Conservation (phyloP, 1,284 basidiomycete species). For the Fomitopsis schrenkii region DNA sequence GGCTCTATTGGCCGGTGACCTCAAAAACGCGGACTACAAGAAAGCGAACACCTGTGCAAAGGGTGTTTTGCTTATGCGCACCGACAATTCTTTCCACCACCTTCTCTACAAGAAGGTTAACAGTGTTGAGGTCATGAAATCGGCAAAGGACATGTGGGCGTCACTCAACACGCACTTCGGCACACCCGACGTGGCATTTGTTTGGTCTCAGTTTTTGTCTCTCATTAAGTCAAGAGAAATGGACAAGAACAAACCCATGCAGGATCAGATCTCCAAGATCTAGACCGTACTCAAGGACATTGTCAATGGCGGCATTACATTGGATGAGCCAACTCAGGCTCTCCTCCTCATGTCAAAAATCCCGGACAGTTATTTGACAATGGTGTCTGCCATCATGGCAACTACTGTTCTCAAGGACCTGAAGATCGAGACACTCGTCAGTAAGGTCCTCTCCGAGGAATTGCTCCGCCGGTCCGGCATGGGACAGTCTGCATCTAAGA, state of each 20-base stretch:
- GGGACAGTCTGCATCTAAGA: neutral
- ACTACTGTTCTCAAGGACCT: neutral
- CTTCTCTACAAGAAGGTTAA: neutral
- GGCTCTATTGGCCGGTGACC: too few relatives aligned
- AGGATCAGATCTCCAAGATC: neutral
- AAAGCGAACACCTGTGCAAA: neutral
- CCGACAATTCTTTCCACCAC: neutral
- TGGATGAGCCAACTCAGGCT: neutral
- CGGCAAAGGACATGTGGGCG: neutral
- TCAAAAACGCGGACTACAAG: neutral
- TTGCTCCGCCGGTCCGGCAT: neutral
- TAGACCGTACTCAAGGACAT: neutral
- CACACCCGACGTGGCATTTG: neutral
- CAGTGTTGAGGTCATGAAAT: neutral
- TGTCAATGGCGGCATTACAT: neutral
- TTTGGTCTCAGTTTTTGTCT: neutral
- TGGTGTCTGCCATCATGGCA: neutral
- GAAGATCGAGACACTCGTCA: neutral
- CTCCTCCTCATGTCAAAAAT: neutral
- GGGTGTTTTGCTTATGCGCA: neutral
- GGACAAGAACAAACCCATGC: neutral
- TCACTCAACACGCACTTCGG: neutral
- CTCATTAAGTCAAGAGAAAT: neutral
- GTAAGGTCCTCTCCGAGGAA: neutral
- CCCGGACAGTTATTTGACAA: neutral